Evolutionary conservation across 192 early-diverging fungal genomes (phyloP).

Genomic region (Coemansia pectinata): DNA sequence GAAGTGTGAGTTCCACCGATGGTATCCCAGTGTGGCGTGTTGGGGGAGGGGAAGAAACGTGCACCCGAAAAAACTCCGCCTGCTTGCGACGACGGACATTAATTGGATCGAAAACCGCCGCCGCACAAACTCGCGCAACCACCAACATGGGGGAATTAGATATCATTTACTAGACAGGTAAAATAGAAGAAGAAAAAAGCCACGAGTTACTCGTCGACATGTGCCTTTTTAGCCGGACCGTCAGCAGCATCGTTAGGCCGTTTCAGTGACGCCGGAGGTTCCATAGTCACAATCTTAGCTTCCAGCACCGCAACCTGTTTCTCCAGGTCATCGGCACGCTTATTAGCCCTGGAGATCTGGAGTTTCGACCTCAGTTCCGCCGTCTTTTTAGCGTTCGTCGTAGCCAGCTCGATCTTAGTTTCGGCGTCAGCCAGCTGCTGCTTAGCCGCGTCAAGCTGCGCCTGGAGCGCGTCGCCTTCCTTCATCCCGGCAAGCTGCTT

Average conservation of each 20-base stretch:
- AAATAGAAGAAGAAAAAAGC: background rate
- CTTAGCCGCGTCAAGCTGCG: constrained; percentile 38
- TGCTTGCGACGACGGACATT: background rate
- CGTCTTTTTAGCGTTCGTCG: constrained; percentile 34
- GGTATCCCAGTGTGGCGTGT: background rate
- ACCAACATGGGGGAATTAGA: background rate
- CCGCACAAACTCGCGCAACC: background rate
- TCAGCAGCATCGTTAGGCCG: constrained; percentile 27
- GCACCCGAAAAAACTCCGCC: background rate
- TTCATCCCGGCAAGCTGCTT: constrained; percentile 20
- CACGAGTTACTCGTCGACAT: constrained; percentile 15
- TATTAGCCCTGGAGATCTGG: constrained; percentile 50
- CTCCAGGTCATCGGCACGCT: constrained; percentile 50
- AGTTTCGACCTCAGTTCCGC: constrained; percentile 55
- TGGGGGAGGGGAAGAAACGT: background rate
- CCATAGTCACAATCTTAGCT: constrained; percentile 18
- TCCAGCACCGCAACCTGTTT: constrained; percentile 33
- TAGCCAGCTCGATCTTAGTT: constrained; percentile 40
- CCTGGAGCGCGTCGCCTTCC: constrained; percentile 9
- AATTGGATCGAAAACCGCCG: background rate
- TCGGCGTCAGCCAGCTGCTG: constrained; percentile 46
- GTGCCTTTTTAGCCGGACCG: constrained; percentile 44
- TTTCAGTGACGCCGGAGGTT: constrained; percentile 23
- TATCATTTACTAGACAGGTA: background rate
- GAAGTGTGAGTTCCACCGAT: background rate